A percentile compares a stretch with the other conserved stretches of the same genome.
phyloP scores from a whole-genome alignment of 768 basidiomycete species.

The Albatrellus ellisii region DNA sequence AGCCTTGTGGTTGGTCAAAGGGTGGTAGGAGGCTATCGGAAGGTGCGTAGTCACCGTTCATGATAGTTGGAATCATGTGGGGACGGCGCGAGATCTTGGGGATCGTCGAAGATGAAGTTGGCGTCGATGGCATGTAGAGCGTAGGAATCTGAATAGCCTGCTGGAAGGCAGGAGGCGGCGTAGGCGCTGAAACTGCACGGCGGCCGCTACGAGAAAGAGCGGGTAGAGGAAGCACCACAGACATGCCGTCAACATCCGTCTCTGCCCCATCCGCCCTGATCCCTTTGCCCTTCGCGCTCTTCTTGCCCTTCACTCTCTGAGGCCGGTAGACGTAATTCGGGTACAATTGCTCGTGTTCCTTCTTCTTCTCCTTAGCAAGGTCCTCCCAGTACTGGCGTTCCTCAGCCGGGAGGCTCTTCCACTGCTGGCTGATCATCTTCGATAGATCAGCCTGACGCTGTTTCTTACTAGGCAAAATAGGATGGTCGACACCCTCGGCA shows the following conservation, averaged over 20 bases:
- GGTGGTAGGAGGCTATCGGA: slow-evolving; percentile 14
- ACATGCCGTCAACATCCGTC: slow-evolving; percentile 25
- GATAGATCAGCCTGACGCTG: slow-evolving; percentile 69
- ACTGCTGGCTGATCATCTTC: slow-evolving; percentile 72
- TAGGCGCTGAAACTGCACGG: slow-evolving; percentile 44
- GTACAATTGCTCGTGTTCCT: slow-evolving; percentile 62
- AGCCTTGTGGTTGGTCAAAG: slow-evolving; percentile 10
- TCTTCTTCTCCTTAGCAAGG: slow-evolving; percentile 67
- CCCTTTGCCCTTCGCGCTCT: slow-evolving; percentile 36
- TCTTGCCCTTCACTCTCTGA: slow-evolving; percentile 46
- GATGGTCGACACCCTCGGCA: slow-evolving; percentile 7
- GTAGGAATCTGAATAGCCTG: slow-evolving; percentile 61
- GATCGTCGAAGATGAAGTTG: slow-evolving; percentile 41
- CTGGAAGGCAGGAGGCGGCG: slow-evolving; percentile 50
- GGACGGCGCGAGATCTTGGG: slow-evolving; percentile 47
- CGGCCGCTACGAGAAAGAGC: slow-evolving; percentile 23
- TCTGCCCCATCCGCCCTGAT: slow-evolving; percentile 23
- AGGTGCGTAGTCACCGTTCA: slow-evolving; percentile 45
- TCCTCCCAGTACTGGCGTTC: slow-evolving; percentile 67
- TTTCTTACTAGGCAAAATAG: slow-evolving; percentile 40
- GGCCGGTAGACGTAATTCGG: slow-evolving; percentile 74
- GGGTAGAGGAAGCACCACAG: slow-evolving; percentile 23
- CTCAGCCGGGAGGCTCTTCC: slow-evolving; percentile 53
- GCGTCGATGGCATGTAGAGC: slow-evolving; percentile 50
- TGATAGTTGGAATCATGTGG: slow-evolving; percentile 24